Conservation (phyloP, 768 basidiomycete genomes). For the Botryobasidium botryosum region DNA sequence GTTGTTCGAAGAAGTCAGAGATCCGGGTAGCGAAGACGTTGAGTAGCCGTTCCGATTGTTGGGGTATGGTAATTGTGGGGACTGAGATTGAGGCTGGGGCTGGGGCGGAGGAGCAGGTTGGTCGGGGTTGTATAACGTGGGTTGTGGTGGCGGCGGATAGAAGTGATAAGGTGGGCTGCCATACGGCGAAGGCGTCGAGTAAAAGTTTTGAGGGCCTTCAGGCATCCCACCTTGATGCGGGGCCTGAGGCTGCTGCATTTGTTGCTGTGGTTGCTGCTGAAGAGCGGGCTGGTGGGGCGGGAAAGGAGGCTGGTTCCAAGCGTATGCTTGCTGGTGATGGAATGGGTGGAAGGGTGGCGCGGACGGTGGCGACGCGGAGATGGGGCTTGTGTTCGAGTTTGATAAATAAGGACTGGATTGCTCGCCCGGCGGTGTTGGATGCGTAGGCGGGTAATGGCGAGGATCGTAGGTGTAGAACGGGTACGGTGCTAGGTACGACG, state of each 20-base stretch:
- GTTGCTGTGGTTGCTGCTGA: constrained; percentile 14
- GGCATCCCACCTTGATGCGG: constrained; percentile 10
- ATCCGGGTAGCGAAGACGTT: constrained; percentile 20
- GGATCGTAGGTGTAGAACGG: background rate
- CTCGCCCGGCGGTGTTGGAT: background rate
- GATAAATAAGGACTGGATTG: background rate
- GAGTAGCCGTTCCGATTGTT: constrained; percentile 6
- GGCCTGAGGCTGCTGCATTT: constrained; percentile 13
- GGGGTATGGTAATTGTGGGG: constrained; percentile 11
- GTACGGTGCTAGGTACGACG: constrained; percentile 1
- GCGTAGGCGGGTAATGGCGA: background rate
- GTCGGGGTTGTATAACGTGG: constrained; percentile 9
- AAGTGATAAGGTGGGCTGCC: background rate
- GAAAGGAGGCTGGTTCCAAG: constrained; percentile 15
- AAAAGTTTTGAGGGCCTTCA: background rate
- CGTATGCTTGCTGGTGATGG: background rate
- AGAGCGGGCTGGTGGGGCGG: constrained; percentile 17
- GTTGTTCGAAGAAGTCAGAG: constrained; percentile 24
- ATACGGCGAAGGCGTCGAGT: background rate
- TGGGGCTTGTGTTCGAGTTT: background rate
- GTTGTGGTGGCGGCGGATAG: constrained; percentile 11
- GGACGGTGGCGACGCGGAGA: background rate
- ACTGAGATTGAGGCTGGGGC: constrained; percentile 17
- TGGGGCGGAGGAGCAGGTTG: constrained; percentile 4
- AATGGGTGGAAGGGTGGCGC: background rate